Evolutionary conservation across 257 asterid genomes (phyloP).

Genomic region (Solanum rostratum): DNA sequence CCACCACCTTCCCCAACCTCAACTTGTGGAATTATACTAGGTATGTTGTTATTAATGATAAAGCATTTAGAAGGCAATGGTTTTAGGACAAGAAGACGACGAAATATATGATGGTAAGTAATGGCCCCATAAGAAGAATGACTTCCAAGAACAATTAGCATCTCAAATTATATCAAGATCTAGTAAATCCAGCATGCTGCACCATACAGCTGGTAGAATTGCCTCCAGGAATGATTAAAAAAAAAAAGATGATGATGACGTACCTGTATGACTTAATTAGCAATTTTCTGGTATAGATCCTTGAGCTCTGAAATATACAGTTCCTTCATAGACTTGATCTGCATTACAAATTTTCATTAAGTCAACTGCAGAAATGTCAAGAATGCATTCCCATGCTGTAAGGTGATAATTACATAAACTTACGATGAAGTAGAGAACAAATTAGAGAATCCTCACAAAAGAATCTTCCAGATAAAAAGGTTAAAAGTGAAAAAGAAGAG

Average conservation of each 20-base stretch:
- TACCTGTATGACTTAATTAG: slow-evolving; percentile 70
- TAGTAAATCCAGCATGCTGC: neutral
- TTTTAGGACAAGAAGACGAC: neutral
- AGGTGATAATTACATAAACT: neutral
- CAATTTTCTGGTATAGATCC: slow-evolving; percentile 66
- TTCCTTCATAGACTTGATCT: slow-evolving; percentile 78
- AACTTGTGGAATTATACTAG: neutral
- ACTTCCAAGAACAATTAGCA: neutral
- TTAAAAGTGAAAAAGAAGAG: neutral
- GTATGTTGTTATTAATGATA: neutral
- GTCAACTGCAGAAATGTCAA: neutral
- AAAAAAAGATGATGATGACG: neutral
- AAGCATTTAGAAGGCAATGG: neutral
- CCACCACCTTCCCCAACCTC: neutral
- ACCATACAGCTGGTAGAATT: neutral
- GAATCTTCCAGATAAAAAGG: neutral
- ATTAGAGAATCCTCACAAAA: neutral
- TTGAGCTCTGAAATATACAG: slow-evolving; percentile 51
- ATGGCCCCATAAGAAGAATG: neutral
- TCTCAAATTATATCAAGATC: neutral
- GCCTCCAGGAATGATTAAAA: neutral
- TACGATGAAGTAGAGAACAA: neutral
- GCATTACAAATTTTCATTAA: slow-evolving; percentile 21
- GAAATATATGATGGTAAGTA: neutral
- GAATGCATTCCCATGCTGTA: neutral